Conservation (phyloP, 257 asterid genomes). For the Plantago ovata region DNA sequence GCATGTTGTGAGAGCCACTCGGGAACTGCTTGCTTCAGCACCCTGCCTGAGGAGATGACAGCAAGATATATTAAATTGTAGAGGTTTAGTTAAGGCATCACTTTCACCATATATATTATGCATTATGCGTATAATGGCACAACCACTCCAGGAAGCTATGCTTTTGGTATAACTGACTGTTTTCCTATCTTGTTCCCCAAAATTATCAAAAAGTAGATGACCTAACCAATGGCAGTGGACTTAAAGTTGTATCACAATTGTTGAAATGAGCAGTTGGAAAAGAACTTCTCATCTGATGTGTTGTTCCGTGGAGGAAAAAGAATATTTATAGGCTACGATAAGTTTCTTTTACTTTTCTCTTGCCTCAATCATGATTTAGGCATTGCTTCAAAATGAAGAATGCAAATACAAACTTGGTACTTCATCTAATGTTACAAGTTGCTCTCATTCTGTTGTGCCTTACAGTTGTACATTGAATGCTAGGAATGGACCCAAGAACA, state of each 20-base stretch:
- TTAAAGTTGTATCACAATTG: not conserved
- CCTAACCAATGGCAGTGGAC: conserved; percentile 12
- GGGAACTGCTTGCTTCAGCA: too few species aligned
- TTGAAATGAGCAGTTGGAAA: not conserved
- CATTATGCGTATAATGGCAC: not conserved
- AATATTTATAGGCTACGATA: conserved; percentile 23
- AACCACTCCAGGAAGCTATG: conserved; percentile 5
- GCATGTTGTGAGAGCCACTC: too few species aligned
- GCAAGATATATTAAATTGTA: not conserved
- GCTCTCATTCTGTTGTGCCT: conserved; percentile 4
- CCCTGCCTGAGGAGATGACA: not conserved
- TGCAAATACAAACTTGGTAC: conserved; percentile 15
- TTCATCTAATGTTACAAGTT: not conserved
- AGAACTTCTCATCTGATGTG: conserved; percentile 4
- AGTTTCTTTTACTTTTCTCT: conserved; percentile 19
- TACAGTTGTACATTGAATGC: conserved; percentile 1
- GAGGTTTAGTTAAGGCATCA: conserved; percentile 8
- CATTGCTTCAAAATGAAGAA: conserved; percentile 39
- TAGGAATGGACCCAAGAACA: not conserved
- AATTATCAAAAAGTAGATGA: conserved; percentile 1
- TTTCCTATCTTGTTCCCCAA: not conserved
- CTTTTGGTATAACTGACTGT: conserved; percentile 1
- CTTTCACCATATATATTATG: not conserved
- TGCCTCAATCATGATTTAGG: conserved; percentile 26
- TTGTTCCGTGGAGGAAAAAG: conserved; percentile 14